phyloP scores from a whole-genome alignment of 1,284 basidiomycete species.

The Ustilago nuda region DNA sequence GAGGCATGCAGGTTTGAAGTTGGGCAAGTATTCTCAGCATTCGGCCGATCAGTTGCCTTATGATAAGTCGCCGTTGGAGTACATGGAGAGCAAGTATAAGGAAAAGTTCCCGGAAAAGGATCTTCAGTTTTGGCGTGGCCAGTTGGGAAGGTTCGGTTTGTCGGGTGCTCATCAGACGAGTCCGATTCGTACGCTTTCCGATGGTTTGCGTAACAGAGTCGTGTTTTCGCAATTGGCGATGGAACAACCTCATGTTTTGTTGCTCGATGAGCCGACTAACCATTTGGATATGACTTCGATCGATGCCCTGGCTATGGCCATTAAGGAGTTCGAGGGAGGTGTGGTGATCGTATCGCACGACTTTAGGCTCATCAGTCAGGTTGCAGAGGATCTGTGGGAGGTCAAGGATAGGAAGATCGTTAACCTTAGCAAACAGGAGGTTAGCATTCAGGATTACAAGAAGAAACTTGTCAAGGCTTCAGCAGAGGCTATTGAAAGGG shows the following conservation, averaged over 20 bases:
- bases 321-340: conserved; percentile 96
- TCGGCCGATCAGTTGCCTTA: conserved; percentile 98
- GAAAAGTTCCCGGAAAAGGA: conserved; percentile 94
- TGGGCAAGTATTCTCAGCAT: conserved; percentile 94
- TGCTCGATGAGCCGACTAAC: conserved; percentile 79
- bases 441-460: conserved; percentile 68
- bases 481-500: conserved; percentile 64
- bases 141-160: conserved; percentile 95
- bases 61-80: conserved; percentile 90
- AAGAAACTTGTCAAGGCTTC: conserved; percentile 65
- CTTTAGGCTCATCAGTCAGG: conserved; percentile 65
- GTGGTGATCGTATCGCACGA: conserved; percentile 74
- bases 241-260: conserved; percentile 71
- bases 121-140: conserved; percentile 88
- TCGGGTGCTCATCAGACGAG: conserved; percentile 92
- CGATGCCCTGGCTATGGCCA: conserved; percentile 91
- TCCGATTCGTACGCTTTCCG: conserved; percentile 90
- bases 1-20: conserved; percentile 88
- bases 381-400: conserved; percentile 93
- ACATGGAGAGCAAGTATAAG: conserved; percentile 77
- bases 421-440: conserved; percentile 86
- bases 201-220: conserved; percentile 92
- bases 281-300: conserved; percentile 93
- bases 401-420: conserved; percentile 93
- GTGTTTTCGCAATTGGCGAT: conserved; percentile 84